Evolutionary conservation across 306 rosid genomes (phyloP), one percentile per base, ranked within the genome.

Genomic region (Vigna radiata): DNA sequence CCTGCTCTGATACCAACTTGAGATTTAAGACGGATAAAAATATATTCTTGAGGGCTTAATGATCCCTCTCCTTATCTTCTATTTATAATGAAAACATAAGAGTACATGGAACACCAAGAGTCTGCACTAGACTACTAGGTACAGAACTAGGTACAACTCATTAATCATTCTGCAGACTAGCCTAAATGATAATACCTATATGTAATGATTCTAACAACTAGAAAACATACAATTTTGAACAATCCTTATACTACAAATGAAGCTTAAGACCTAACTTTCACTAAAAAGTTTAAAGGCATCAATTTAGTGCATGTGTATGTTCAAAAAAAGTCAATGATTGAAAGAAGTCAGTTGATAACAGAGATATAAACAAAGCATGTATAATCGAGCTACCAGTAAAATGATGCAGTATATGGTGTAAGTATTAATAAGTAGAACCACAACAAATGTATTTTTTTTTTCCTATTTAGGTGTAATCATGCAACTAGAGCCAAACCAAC

Each of bases 261-360:
- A 73, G 54, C 73, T 72, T 14, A 64, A 16, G 55, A 36, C 76
- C 36, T 48, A 50, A 81, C 43, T 58, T 73, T 43, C 49, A 48
- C 54, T 37, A 25, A 80, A 56, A 33, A 47, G 33, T 23, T 33
- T 17, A 73, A 74, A 73, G 62, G 63, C 54, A 46, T 55, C 31
- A 56, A 56, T 56, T 73, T 37, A 18, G 39, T 41, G 70, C 15
- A 0, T n/a, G 8, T 21, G 44, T 58, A 58, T 21, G 52, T 53
- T 13, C 18, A 62, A 27, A 50, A 27, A 23, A 79, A 72, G 66
- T 54, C 52, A 65, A 6, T 44, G 44, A 52, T 29, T 17, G 43
- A 73, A 64, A 65, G 74, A 79, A 63, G 4, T 64, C 6, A 14
- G 41, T 53, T 72, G 72, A 52, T 50, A 62, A 62, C 39, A 50